Evolutionary conservation across 2,329 filamentous ascomycete genomes (phyloP), one percentile per base, ranked within the genome.

Genomic region (Xylariales sp.): DNA sequence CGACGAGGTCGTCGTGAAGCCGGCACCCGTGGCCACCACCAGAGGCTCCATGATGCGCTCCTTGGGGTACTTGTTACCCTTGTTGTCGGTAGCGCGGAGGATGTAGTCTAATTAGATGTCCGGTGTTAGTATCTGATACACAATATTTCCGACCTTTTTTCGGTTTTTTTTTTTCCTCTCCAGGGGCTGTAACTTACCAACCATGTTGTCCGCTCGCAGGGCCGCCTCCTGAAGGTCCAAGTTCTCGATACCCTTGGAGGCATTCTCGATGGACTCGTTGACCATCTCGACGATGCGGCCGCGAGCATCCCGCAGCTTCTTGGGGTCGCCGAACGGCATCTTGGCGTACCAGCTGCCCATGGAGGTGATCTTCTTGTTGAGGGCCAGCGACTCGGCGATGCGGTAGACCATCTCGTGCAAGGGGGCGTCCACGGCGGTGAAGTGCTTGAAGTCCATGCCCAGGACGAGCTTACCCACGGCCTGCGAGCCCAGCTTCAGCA

Each of bases 1-100:
- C 0, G 74, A 73, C 4, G 68, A 72, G 1, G 73, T 81, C 1
- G 77, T 81, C 2, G 72, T 78, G 59, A 81, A 81, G 15, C 78
- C 78, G 3, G 77, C 77, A 4, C 63, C 76, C 1, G 69, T 74
- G 6, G 67, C 66, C 4, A 79, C 72, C 3, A 78, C 58, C 0
- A 78, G 57, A 0, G 57, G 53, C 40, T 53, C 48, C 21, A 58
- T 43, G 20, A 70, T 54, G n/a, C 66, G 47, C 4, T 62, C 54
- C 24, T 61, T 54, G 0, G 76, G 72, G 1, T 81, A 55, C 42
- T 75, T 72, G 37, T 76, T 63, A 24, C 76, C 76, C 30, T 74
- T 69, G 45, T 53, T 66, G 42, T 80, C 76, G 5, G 61, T 67
- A 3, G 74, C 76, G 11, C 74, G 70, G 3, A 69, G 54, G 6